Evolutionary conservation across 192 early-diverging fungal genomes (phyloP).

Genomic region (Phycomyces nitens): DNA sequence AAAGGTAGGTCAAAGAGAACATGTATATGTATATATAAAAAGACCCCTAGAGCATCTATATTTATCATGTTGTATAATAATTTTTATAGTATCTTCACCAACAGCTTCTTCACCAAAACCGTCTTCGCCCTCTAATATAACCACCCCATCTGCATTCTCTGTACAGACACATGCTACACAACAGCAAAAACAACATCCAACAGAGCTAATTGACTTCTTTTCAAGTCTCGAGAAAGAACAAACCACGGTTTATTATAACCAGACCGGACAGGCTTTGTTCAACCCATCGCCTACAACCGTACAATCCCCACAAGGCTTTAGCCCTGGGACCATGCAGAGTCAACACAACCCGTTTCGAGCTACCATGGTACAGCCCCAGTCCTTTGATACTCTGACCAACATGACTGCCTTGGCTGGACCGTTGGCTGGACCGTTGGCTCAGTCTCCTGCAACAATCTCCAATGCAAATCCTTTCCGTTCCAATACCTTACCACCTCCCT

Average conservation of each 20-base stretch:
- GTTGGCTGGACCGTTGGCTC: neutral
- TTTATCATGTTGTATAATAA: too few relatives aligned
- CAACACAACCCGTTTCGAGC: neutral
- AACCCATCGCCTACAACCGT: neutral
- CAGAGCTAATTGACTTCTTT: conserved; percentile 13
- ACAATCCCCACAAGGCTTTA: neutral
- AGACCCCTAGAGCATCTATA: neutral
- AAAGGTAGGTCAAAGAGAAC: neutral
- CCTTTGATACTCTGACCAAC: neutral
- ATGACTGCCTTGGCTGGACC: neutral
- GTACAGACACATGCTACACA: too few relatives aligned
- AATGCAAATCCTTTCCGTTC: neutral
- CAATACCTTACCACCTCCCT: neutral
- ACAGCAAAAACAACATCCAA: neutral
- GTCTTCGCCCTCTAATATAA: conserved; percentile 1
- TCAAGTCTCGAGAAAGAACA: conserved; percentile 11
- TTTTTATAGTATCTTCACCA: neutral
- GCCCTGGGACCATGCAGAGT: neutral
- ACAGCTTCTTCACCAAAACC: conserved; percentile 1
- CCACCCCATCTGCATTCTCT: too few relatives aligned
- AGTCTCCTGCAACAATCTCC: neutral
- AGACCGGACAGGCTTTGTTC: too few relatives aligned
- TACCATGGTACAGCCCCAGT: neutral
- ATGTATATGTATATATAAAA: neutral
- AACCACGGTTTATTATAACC: too few relatives aligned